Conservation (phyloP, 2,329 filamentous ascomycete genomes). For the Calonectria leucothoes region DNA sequence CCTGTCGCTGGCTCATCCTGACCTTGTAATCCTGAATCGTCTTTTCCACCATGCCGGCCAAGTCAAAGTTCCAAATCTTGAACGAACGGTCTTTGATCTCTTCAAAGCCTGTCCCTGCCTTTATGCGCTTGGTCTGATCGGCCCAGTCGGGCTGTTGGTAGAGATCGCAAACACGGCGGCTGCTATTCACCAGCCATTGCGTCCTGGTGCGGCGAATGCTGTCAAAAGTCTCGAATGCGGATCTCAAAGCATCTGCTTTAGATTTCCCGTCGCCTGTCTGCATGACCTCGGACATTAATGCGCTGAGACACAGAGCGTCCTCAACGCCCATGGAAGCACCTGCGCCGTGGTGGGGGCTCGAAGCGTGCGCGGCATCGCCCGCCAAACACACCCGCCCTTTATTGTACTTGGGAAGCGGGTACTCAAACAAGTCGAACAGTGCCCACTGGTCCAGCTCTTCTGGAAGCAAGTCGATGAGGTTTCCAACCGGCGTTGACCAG, state of each 20-base stretch:
- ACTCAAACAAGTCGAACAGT: not conserved
- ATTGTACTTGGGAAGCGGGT: not conserved
- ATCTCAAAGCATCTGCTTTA: not conserved
- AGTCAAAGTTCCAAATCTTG: not conserved
- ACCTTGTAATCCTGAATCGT: not conserved
- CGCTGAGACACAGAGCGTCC: not conserved
- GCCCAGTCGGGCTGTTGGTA: not conserved
- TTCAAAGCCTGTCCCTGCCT: not conserved
- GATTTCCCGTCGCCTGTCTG: no score
- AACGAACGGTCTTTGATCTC: not conserved
- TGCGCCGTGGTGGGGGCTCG: not conserved
- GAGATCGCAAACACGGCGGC: not conserved
- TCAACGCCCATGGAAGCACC: not conserved
- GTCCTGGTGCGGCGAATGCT: not conserved
- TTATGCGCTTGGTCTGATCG: not conserved
- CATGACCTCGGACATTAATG: not conserved
- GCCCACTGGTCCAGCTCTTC: not conserved
- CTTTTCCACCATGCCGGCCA: not conserved
- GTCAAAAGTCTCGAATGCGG: not conserved
- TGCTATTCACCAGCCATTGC: not conserved
- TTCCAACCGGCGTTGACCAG: not conserved
- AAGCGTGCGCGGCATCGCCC: not conserved
- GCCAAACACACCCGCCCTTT: not conserved
- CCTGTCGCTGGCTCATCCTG: not conserved
- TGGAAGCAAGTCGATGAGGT: not conserved